Conservation (phyloP, 225 moss, liverwort and hornwort species). For the Anthoceros angustus region DNA sequence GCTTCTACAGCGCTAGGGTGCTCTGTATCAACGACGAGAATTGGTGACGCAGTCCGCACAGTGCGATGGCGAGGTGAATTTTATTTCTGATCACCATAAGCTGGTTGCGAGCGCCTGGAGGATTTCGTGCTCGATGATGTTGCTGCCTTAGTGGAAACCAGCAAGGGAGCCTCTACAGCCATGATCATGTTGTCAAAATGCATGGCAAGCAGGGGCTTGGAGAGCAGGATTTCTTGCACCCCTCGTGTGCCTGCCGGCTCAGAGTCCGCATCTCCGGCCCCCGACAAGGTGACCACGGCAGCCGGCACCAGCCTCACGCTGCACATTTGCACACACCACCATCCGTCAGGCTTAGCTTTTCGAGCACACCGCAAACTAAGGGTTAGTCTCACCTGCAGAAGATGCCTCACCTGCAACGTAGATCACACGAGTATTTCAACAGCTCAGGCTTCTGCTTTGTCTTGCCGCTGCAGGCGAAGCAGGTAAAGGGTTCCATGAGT, state of each 20-base stretch:
- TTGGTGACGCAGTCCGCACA: too few relatives aligned
- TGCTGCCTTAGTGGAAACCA: constrained; percentile 7
- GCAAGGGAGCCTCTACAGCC: constrained; percentile 48
- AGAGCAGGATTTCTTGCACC: constrained; percentile 37
- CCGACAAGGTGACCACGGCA: constrained; percentile 24
- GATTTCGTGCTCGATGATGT: neutral
- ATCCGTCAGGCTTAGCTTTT: neutral
- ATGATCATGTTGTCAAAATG: constrained; percentile 64
- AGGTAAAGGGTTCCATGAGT: neutral
- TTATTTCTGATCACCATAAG: neutral
- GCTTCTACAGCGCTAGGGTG: too few relatives aligned
- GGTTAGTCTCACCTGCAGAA: neutral
- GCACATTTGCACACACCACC: neutral
- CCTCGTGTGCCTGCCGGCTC: constrained; percentile 7
- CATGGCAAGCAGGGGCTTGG: constrained; percentile 45
- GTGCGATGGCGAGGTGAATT: too few relatives aligned
- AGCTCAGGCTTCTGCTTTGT: constrained; percentile 57
- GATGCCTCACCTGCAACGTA: constrained; percentile 42
- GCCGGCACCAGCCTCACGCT: constrained; percentile 30
- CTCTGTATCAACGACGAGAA: too few relatives aligned
- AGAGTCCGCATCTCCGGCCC: neutral
- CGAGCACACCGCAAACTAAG: neutral
- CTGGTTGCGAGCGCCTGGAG: neutral
- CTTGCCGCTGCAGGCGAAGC: constrained; percentile 35
- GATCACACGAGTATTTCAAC: constrained; percentile 67